Base-by-base conservation (phyloP, 2,329 filamentous ascomycete species). In the Arthrobotrys sphaeroides region DNA sequence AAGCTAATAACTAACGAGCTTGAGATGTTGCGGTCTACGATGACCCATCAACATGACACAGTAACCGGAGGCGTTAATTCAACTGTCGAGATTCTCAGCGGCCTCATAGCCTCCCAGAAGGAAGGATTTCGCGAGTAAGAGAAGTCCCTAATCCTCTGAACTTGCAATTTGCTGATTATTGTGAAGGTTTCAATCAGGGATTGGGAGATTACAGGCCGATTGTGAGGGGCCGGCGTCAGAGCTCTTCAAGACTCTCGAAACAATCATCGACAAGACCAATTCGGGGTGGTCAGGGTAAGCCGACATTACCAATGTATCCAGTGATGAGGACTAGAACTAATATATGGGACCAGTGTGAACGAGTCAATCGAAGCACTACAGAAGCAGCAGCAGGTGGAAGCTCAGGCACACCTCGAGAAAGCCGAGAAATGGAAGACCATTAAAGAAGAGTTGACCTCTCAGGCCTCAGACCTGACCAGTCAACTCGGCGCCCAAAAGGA, bases 241-340 rank as follows among this genome's bases (percentile, higher is more conserved):
- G 5, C 49, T 68, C 12, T 69, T 75, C 40, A 65, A 69, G 26
- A n/a, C 33, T 10, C 59, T 75, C 16, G 22, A 40, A 6, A 16
- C 1, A 1, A 38, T 69, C 2, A n/a, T 43, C 3, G 36, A 20
- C 3, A 22, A 31, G 6, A 33, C 51, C n/a, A 40, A 65, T 20
- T 36, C 47, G 24, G 62, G 69, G 18, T 69, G 64, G 72, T 7
- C 28, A 3, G 47, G 43, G 72, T 75, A 75, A 64, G 20, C 7
- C 31, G 9, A 40, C 3, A 7, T 2, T 26, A 20, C 12, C 4
- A 38, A 26, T 28, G 10, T 33, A 3, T 36, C 9, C 18, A 36
- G 3, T 20, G 16, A 9, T 18, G 3, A 18, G 26, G 24, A 61
- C 5, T 10, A 13, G 26, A 6, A 20, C 24, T 2, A 10, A 26